phyloP scores from a whole-genome alignment of 202 grass and related monocot genomes.

The Hordeum pubiflorum region DNA sequence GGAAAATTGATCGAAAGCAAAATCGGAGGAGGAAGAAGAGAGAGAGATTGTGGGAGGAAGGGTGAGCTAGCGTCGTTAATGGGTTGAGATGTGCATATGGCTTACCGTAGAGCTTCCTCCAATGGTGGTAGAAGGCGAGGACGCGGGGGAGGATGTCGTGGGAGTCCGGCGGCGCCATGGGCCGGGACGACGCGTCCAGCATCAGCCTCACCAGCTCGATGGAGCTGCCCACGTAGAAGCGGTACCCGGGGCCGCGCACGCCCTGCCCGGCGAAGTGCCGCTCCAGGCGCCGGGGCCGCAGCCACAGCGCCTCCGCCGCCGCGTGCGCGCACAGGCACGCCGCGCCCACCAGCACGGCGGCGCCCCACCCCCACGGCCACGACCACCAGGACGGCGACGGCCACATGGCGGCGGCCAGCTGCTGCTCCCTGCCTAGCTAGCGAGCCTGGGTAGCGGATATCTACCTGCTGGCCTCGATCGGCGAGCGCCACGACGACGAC shows the following conservation, averaged over 20 bases:
- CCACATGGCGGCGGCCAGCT: constrained; percentile 8
- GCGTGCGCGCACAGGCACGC: constrained; percentile 27
- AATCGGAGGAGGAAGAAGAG: background rate
- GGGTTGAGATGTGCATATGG: background rate
- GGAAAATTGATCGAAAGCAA: no score
- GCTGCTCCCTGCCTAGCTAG: no score
- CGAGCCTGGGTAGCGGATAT: background rate
- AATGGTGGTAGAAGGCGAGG: constrained; percentile 72
- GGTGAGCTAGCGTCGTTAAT: no score
- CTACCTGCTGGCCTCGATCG: background rate
- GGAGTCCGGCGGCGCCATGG: constrained; percentile 39
- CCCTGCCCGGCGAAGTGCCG: constrained; percentile 55
- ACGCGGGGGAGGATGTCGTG: constrained; percentile 66
- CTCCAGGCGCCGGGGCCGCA: constrained; percentile 51
- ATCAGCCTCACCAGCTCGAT: constrained; percentile 55
- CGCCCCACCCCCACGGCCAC: background rate
- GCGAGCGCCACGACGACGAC: constrained; percentile 16
- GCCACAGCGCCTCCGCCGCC: constrained; percentile 60
- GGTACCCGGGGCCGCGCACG: constrained; percentile 53
- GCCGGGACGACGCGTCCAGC: constrained; percentile 44
- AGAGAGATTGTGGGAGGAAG: no score
- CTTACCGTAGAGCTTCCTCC: constrained; percentile 68
- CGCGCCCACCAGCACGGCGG: constrained; percentile 4
- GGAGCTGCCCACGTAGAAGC: constrained; percentile 66
- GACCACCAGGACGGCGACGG: background rate